These are phyloP conservation scores for Fusarium luffae DNA, from an alignment of 2,329 filamentous ascomycete species.

Conservation along the genomic window DNA sequence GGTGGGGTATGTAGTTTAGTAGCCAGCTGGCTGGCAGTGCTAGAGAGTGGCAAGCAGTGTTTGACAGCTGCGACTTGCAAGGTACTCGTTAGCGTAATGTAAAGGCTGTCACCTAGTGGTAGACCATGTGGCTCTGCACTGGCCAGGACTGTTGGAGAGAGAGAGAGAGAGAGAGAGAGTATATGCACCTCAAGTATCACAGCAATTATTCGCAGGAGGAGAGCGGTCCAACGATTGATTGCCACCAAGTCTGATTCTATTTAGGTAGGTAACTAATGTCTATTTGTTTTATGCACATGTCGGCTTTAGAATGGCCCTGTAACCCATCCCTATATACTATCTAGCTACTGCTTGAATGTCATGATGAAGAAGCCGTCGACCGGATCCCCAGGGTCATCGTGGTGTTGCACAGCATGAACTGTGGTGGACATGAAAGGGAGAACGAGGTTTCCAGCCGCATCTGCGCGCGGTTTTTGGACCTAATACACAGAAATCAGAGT, in stretches of 20 bases:
- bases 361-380: constrained; percentile 17
- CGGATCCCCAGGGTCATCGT: constrained; percentile 14
- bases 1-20: neutral
- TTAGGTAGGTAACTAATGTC: neutral
- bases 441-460: constrained; percentile 27
- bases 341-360: constrained; percentile 12
- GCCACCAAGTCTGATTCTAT: neutral
- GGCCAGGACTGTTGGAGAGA: neutral
- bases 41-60: neutral
- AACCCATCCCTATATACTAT: neutral
- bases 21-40: neutral
- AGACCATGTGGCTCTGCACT: neutral
- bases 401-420: constrained; percentile 15
- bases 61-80: neutral
- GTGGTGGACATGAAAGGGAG: constrained; percentile 34
- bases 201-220: too few relatives aligned
- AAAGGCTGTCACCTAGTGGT: too few relatives aligned
- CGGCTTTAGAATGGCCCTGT: neutral
- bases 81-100: neutral
- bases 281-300: neutral
- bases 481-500: neutral
- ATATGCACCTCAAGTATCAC: too few relatives aligned
- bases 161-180: neutral
- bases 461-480: constrained; percentile 27
- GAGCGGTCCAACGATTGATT: too few relatives aligned